Evolutionary conservation across 768 basidiomycete species (phyloP).

Genomic region (Hygrocybe punicea): DNA sequence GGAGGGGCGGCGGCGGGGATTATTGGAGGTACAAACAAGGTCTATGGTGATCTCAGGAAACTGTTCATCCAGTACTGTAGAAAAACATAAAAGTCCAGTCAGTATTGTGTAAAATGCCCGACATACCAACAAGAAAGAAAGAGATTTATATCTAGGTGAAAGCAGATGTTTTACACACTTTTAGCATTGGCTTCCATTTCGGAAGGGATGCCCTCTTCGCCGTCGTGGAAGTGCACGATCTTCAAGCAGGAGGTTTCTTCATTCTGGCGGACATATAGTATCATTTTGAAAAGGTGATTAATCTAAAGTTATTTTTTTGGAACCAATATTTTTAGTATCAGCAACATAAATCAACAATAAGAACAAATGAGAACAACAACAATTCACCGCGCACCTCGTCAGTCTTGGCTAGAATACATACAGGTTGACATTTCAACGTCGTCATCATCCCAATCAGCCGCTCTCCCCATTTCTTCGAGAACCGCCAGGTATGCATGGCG

Average conservation of each 20-base stretch:
- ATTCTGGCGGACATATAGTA: slow-evolving; percentile 62
- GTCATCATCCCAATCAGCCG: slow-evolving; percentile 45
- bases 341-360: background rate
- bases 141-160: no score
- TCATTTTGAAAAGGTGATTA: slow-evolving; percentile 58
- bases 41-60: slow-evolving; percentile 66
- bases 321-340: background rate
- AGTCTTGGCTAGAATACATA: slow-evolving; percentile 59
- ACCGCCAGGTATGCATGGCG: slow-evolving; percentile 38
- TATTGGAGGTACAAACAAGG: slow-evolving; percentile 36
- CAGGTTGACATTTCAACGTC: slow-evolving; percentile 47
- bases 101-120: no score
- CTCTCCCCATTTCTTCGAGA: slow-evolving; percentile 42
- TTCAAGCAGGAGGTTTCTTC: slow-evolving; percentile 70
- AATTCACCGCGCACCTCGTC: slow-evolving; percentile 54
- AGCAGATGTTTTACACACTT: no score
- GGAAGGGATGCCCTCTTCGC: slow-evolving; percentile 52
- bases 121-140: background rate
- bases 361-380: background rate
- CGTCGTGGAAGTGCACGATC: slow-evolving; percentile 62
- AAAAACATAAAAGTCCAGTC: no score
- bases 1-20: background rate
- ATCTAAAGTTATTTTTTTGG: slow-evolving; percentile 42
- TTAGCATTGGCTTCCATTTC: slow-evolving; percentile 73
- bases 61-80: slow-evolving; percentile 41